Evolutionary conservation across 495 filamentous ascomycete species (phyloP).

Genomic region (Xylaria bambusicola): DNA sequence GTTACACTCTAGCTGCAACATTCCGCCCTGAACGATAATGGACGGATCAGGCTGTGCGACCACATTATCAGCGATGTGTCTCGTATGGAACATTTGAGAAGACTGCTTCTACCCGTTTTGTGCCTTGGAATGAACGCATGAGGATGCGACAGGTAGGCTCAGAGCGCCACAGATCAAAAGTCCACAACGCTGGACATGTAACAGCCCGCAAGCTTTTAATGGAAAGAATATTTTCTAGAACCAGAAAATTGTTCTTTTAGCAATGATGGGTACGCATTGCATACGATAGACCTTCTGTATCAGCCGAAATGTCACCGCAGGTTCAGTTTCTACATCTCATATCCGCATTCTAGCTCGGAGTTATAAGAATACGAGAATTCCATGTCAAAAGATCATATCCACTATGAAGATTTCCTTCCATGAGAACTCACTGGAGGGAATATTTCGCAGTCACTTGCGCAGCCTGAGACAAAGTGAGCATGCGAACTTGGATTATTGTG

Average conservation of each 20-base stretch:
- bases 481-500: not conserved
- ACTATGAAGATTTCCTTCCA: not conserved
- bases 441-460: not conserved
- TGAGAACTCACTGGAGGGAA: not conserved
- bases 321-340: not conserved
- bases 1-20: slow-evolving; percentile 27
- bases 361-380: slow-evolving; percentile 2
- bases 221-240: slow-evolving; percentile 15
- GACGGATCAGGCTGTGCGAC: slow-evolving; percentile 14
- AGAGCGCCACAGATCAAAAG: slow-evolving; percentile 10
- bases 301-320: slow-evolving; percentile 13
- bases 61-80: slow-evolving; percentile 17
- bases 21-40: slow-evolving; percentile 36
- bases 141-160: slow-evolving; percentile 3
- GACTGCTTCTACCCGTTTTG: slow-evolving; percentile 13
- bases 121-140: not conserved
- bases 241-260: slow-evolving; percentile 14
- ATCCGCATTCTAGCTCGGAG: not conserved
- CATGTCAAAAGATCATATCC: not conserved
- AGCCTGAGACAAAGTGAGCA: not conserved
- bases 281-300: slow-evolving; percentile 10
- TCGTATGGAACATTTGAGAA: slow-evolving; percentile 26
- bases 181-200: slow-evolving; percentile 12
- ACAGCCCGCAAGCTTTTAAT: slow-evolving; percentile 3
- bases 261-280: slow-evolving; percentile 16